Conservation (phyloP, 208 protist genomes). For the Hexamita inflata region DNA sequence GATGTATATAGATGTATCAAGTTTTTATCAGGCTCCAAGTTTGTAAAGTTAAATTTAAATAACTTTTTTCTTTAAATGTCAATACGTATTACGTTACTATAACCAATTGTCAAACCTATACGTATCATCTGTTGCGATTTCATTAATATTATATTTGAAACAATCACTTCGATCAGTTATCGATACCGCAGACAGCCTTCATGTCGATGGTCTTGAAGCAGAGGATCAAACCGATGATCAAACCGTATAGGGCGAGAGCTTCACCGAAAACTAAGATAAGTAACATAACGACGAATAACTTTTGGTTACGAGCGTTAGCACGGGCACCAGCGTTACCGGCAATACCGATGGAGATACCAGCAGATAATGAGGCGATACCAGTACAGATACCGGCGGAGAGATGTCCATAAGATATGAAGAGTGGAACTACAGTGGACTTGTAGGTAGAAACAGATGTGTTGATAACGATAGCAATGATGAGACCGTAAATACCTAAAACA, state of each 20-base stretch:
- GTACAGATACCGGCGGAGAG: conserved; percentile 80
- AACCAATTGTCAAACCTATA: no score
- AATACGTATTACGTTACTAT: no score
- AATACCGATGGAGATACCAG: conserved; percentile 93
- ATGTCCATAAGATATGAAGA: conserved; percentile 64
- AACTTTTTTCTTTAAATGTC: no score
- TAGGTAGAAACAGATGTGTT: conserved; percentile 45
- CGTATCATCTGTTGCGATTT: no score
- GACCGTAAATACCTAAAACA: conserved; percentile 98
- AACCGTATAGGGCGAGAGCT: conserved; percentile 87
- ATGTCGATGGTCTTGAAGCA: no score
- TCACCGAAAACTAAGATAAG: conserved; percentile 99
- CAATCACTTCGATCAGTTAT: no score
- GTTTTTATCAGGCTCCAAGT: no score
- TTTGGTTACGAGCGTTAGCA: conserved; percentile 67
- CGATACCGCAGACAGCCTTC: no score
- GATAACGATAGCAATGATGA: conserved; percentile 88
- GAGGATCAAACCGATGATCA: conserved; percentile 90
- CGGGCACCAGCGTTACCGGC: conserved; percentile 84
- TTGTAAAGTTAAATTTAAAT: no score
- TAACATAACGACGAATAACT: conserved; percentile 96
- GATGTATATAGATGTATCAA: no score
- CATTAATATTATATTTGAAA: no score
- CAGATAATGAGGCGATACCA: conserved; percentile 76
- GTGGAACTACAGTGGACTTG: conserved; percentile 32